Percentiles rank a stretch among this genome's conserved stretches.
phyloP scores from a whole-genome alignment of 2,329 filamentous ascomycete genomes.

The Fusarium chuoi region DNA sequence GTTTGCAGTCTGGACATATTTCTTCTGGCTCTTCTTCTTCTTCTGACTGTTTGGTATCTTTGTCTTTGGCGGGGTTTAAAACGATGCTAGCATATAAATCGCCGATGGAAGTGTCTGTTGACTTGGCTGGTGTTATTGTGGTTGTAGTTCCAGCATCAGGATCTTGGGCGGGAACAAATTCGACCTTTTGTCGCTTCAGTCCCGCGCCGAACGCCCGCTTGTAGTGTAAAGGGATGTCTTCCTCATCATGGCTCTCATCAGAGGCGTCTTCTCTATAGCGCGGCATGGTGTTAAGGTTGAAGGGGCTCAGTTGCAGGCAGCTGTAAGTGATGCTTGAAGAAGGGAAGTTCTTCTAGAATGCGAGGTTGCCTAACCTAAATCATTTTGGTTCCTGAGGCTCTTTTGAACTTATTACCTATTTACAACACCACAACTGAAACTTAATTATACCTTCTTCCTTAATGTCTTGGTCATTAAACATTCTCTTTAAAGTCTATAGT shows the following conservation, averaged over 20 bases:
- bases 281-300: constrained; percentile 36
- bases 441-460: background rate
- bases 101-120: constrained; percentile 47
- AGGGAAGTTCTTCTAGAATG: constrained; percentile 1
- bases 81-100: constrained; percentile 76
- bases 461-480: background rate
- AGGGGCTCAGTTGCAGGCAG: background rate
- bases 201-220: constrained; percentile 66
- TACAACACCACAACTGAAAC: background rate
- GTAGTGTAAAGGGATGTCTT: constrained; percentile 64
- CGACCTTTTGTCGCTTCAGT: constrained; percentile 63
- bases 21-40: constrained; percentile 38
- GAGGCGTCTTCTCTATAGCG: constrained; percentile 40
- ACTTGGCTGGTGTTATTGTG: constrained; percentile 29
- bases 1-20: constrained; percentile 51
- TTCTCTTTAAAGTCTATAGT: background rate
- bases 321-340: background rate
- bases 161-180: constrained; percentile 66
- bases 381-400: background rate
- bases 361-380: constrained; percentile 1
- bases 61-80: constrained; percentile 50
- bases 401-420: background rate
- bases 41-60: constrained; percentile 8
- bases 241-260: constrained; percentile 48
- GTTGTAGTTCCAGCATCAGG: constrained; percentile 44